Evolutionary conservation across 371 early-diverging fungal species (phyloP).

Genomic region (Rhizopus delemar): DNA sequence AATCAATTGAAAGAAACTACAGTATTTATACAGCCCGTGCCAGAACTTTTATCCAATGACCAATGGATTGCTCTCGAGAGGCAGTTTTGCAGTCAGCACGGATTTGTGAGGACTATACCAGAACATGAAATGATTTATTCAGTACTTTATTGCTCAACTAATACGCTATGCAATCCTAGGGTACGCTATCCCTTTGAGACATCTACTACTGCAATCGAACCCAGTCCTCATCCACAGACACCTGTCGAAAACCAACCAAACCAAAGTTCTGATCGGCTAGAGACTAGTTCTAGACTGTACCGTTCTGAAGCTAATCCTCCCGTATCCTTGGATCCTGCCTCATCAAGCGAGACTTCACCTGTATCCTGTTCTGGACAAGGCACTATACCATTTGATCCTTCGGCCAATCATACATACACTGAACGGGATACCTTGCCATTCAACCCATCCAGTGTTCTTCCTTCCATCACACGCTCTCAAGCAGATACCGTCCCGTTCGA

Average conservation of each 20-base stretch:
- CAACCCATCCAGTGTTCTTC: too few species aligned
- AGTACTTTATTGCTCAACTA: slow-evolving; percentile 6
- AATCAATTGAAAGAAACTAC: neutral
- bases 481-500: neutral
- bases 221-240: neutral
- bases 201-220: neutral
- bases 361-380: too few species aligned
- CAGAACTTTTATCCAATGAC: neutral
- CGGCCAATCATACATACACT: too few species aligned
- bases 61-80: neutral
- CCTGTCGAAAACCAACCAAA: neutral
- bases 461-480: too few species aligned
- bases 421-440: too few species aligned
- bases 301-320: too few species aligned
- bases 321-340: too few species aligned
- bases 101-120: neutral
- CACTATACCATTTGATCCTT: too few species aligned
- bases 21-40: neutral
- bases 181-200: neutral
- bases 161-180: slow-evolving; percentile 9
- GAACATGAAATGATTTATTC: slow-evolving; percentile 6
- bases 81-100: slow-evolving; percentile 1
- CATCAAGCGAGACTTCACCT: too few species aligned
- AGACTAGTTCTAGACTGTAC: too few species aligned
- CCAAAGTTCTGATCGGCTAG: too few species aligned